Percentiles rank a stretch among this genome's conserved stretches.
Evolutionary conservation across 2,329 filamentous ascomycete species (phyloP).

Genomic region (Exutisphaerella laricina): DNA sequence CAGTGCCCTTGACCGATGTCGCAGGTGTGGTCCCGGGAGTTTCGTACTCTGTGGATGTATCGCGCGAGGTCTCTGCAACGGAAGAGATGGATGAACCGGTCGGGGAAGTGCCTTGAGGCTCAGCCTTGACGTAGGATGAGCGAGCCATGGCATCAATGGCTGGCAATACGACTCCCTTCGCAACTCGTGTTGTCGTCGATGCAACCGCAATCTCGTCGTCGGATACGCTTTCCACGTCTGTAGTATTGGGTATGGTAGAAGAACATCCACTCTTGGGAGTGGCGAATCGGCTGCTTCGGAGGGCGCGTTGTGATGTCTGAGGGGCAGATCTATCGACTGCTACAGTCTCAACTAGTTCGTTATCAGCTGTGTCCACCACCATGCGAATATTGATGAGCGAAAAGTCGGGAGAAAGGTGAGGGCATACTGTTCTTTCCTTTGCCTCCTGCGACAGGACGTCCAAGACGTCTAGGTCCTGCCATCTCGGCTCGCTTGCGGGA

Average conservation of each 20-base stretch:
- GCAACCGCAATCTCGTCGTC: slow-evolving; percentile 16
- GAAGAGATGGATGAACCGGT: slow-evolving; percentile 22
- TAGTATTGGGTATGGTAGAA: slow-evolving; percentile 1
- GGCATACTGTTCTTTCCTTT: slow-evolving; percentile 7
- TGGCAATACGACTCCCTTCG: slow-evolving; percentile 16
- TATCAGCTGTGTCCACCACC: too few relatives aligned
- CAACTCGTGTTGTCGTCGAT: slow-evolving; percentile 9
- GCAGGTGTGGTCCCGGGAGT: slow-evolving; percentile 60
- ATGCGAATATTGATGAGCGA: too few relatives aligned
- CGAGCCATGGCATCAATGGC: slow-evolving; percentile 17
- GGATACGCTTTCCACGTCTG: slow-evolving; percentile 6
- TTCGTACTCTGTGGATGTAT: slow-evolving; percentile 49
- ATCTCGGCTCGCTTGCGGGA: slow-evolving; percentile 1
- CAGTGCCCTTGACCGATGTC: slow-evolving; percentile 35
- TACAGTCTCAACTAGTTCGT: background rate
- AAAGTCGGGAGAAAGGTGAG: background rate
- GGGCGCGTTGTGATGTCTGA: slow-evolving; percentile 1
- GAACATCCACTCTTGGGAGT: background rate
- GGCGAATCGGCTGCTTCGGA: slow-evolving; percentile 2
- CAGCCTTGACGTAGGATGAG: slow-evolving; percentile 16
- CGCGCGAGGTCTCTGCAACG: slow-evolving; percentile 28
- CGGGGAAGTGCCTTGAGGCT: slow-evolving; percentile 12
- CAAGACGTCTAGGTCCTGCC: slow-evolving; percentile 7
- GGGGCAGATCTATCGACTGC: background rate
- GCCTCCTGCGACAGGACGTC: slow-evolving; percentile 7